Conservation (phyloP, 2,329 filamentous ascomycete species). For the Ceratocystis diversiconidia region DNA sequence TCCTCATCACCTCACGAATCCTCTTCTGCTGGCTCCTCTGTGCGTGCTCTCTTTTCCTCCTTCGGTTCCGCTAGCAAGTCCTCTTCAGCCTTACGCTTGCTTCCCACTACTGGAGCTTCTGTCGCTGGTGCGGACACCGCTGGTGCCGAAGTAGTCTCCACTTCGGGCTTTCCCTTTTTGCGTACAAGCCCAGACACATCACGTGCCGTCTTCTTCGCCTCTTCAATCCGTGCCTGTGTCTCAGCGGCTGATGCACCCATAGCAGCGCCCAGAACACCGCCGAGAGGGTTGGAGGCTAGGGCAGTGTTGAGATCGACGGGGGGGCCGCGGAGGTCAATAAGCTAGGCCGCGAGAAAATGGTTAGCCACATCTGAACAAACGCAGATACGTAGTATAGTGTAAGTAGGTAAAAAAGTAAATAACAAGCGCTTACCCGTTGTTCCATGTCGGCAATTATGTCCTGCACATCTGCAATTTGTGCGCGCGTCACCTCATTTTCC, state of each 20-base stretch:
- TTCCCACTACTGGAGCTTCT: constrained; percentile 19
- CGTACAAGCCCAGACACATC: constrained; percentile 62
- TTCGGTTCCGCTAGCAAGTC: constrained; percentile 25
- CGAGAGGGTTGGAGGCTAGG: constrained; percentile 34
- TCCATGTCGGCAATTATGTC: constrained; percentile 70
- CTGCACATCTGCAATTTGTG: constrained; percentile 56
- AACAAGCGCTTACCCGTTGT: constrained; percentile 43
- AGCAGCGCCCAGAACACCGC: constrained; percentile 49
- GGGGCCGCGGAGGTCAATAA: constrained; percentile 53
- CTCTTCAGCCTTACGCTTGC: constrained; percentile 42
- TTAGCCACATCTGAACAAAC: too few relatives aligned
- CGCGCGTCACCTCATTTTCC: constrained; percentile 49
- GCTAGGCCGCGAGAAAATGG: constrained; percentile 27
- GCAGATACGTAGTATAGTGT: neutral
- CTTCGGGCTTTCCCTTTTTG: constrained; percentile 36
- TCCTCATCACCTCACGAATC: neutral
- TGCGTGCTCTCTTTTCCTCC: constrained; percentile 22
- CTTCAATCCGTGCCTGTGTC: constrained; percentile 50
- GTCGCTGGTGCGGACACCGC: constrained; percentile 9
- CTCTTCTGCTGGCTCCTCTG: constrained; percentile 22
- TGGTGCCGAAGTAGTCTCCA: constrained; percentile 19
- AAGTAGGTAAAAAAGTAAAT: neutral
- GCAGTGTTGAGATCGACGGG: constrained; percentile 44
- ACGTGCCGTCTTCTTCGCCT: constrained; percentile 59
- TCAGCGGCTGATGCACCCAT: constrained; percentile 44